Base-by-base conservation (phyloP, 768 basidiomycete species). In the Trametes cubensis region DNA sequence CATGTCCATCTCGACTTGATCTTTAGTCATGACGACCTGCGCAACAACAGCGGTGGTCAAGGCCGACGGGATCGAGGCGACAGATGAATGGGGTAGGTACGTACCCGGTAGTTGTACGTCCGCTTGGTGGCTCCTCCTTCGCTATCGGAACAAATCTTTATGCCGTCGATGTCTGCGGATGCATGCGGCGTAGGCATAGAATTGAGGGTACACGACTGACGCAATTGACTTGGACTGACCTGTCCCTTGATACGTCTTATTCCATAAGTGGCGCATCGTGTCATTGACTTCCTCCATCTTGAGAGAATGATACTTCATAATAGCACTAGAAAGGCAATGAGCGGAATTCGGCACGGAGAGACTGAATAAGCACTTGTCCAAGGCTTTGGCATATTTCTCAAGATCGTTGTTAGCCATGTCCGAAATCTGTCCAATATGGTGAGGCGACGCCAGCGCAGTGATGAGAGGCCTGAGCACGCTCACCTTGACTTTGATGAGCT, bases 201-300 rank as follows among this genome's bases (percentile, higher is more conserved):
- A 44, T 55, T 41, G 41, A 17, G 56, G 42, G 50, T 55, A 41
- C 4, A 45, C n/a, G 44, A 20, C 20, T 46, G 18, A 18, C 51
- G 6, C 38, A 44, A 34, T 6, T 58, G 26, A 14, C 18, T 28
- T 10, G 18, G 58, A 67, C 83, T 52, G 62, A 94, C 95, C 95
- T 61, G 95, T 98, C 67, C 96, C 96, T 73, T 98, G 96, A 75
- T 99, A 99, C 0, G 95, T 98, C 77, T 94, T 96, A 73, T 94
- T 96, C 97, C 97, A 99, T 4, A 98, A 74, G 70, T 97, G 94
- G 50, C 89, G 89, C 86, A 98, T 96, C 15, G 89, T 95, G 69
- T 97, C 95, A 70, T 99, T 99, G 69, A 99, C 95, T 79, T 99
- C 97, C 74, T 95, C 94, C 97, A 98, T 97, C 77, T 99, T 99